Evolutionary conservation across 768 basidiomycete genomes (phyloP).

Genomic region (Scleroderma citrinum): DNA sequence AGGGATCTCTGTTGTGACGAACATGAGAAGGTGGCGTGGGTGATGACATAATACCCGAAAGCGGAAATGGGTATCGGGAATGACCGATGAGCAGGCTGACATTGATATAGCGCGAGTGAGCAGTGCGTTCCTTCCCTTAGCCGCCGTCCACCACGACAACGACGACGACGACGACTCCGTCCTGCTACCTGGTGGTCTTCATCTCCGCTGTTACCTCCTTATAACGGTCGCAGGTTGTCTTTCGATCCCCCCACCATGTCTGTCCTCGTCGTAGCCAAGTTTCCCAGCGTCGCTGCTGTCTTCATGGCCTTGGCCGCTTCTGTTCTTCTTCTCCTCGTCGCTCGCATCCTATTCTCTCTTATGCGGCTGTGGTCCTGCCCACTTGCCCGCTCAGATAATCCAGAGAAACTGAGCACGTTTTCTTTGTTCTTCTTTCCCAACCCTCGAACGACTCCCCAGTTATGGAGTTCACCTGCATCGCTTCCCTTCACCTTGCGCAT

Average conservation of each 20-base stretch:
- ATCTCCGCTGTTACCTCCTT: constrained; percentile 19
- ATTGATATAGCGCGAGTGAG: background rate
- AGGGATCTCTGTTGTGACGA: too few species aligned
- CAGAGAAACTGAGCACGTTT: constrained; percentile 12
- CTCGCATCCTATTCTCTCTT: constrained; percentile 23
- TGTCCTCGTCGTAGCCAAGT: constrained; percentile 27
- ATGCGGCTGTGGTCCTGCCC: constrained; percentile 25
- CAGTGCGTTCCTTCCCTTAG: constrained; percentile 14
- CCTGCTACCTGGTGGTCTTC: constrained; percentile 11
- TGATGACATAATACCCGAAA: constrained; percentile 1
- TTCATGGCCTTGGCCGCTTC: constrained; percentile 28
- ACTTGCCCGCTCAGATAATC: constrained; percentile 3
- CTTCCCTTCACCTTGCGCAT: constrained; percentile 21
- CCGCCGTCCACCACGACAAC: constrained; percentile 4
- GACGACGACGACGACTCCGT: constrained; percentile 5
- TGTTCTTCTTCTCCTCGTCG: constrained; percentile 23
- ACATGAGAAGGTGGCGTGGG: background rate
- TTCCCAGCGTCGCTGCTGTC: constrained; percentile 22
- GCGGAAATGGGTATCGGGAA: constrained; percentile 13
- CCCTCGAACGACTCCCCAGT: constrained; percentile 16
- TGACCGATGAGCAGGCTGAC: constrained; percentile 20
- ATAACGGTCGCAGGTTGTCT: constrained; percentile 12
- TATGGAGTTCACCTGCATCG: constrained; percentile 21
- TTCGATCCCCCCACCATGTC: constrained; percentile 16
- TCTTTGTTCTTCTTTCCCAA: constrained; percentile 2